These are phyloP conservation scores for Pseudogymnoascus sp. DNA, from an alignment of 2,329 filamentous ascomycete species.

Conservation along the genomic window DNA sequence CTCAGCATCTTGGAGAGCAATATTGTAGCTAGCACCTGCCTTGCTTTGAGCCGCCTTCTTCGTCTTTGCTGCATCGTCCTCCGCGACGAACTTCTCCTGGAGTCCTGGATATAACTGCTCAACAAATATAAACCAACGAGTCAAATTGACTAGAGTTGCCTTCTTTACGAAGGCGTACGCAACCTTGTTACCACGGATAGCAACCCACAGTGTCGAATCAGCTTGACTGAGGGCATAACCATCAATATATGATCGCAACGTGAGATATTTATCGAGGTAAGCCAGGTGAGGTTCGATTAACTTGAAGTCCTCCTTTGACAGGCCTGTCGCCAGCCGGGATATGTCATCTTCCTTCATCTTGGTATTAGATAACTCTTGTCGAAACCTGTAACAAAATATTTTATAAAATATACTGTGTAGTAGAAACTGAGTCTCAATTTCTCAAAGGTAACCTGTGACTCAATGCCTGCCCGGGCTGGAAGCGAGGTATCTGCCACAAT, in stretches of 20 bases:
- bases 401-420: not conserved
- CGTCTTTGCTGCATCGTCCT: conserved; percentile 59
- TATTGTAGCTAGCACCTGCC: conserved; percentile 80
- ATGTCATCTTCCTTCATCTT: conserved; percentile 52
- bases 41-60: conserved; percentile 63
- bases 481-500: too few species aligned
- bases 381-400: not conserved
- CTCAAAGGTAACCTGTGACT: not conserved
- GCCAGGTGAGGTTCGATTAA: conserved; percentile 64
- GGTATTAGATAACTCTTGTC: conserved; percentile 13
- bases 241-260: conserved; percentile 75
- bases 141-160: conserved; percentile 65
- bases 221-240: conserved; percentile 70
- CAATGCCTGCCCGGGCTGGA: too few species aligned
- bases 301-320: conserved; percentile 66
- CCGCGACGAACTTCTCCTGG: conserved; percentile 57
- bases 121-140: conserved; percentile 80
- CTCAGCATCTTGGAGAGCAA: conserved; percentile 74
- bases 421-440: not conserved
- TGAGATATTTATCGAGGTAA: conserved; percentile 79
- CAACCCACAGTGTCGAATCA: conserved; percentile 76
- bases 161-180: conserved; percentile 76
- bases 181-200: conserved; percentile 76
- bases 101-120: conserved; percentile 75
- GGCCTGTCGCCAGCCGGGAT: conserved; percentile 40